A percentile compares a stretch with the other conserved stretches of the same genome.
Evolutionary conservation across 2,329 filamentous ascomycete species (phyloP).

Genomic region (Nemania bipapillata): DNA sequence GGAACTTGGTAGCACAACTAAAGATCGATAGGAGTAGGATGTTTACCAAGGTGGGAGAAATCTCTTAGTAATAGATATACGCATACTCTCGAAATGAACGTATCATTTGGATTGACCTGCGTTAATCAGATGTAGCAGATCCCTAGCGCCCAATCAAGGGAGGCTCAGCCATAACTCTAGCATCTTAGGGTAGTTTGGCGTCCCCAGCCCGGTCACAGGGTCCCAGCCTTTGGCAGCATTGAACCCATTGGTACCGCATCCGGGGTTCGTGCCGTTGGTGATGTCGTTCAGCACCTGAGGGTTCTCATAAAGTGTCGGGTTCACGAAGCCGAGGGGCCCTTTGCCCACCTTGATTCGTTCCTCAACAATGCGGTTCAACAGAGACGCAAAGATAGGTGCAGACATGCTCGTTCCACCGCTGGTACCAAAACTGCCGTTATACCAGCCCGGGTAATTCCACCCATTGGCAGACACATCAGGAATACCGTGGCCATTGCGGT

Average conservation of each 20-base stretch:
- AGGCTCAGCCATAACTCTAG: conserved; percentile 22
- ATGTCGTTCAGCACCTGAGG: conserved; percentile 54
- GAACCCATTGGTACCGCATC: conserved; percentile 55
- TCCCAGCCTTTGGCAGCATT: conserved; percentile 53
- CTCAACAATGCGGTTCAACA: conserved; percentile 62
- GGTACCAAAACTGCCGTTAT: neutral
- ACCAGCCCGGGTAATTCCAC: conserved; percentile 6
- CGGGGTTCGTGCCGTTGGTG: conserved; percentile 53
- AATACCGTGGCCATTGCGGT: conserved; percentile 17
- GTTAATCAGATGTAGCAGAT: neutral
- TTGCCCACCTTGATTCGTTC: conserved; percentile 59
- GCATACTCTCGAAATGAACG: neutral
- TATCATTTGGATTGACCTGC: neutral
- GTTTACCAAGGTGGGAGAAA: too few relatives aligned
- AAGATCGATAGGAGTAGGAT: too few relatives aligned
- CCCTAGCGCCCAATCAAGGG: neutral
- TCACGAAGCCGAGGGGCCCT: conserved; percentile 63
- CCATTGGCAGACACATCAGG: conserved; percentile 20
- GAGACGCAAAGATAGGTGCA: conserved; percentile 46
- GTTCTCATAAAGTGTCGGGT: conserved; percentile 61
- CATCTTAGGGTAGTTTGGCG: conserved; percentile 29
- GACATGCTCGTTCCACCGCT: conserved; percentile 61
- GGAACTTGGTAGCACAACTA: too few relatives aligned
- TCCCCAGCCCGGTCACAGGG: conserved; percentile 47
- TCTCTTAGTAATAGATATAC: neutral